Conservation (phyloP, 2,329 filamentous ascomycete genomes). For the Curvularia sp. region DNA sequence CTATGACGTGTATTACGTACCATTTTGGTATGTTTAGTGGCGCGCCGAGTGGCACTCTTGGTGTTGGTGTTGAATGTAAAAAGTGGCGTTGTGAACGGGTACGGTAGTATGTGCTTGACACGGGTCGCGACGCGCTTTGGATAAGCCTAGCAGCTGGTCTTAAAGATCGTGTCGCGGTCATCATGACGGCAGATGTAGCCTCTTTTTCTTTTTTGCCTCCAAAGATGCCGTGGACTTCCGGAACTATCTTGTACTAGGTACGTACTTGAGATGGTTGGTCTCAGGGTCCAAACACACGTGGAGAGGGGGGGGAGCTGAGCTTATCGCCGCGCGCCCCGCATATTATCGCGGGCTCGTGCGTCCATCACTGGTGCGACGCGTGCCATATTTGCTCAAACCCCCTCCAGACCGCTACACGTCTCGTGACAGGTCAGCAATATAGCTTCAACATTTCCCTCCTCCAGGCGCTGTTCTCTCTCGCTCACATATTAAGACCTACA, state of each 20-base stretch:
- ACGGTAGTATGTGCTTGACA: conserved; percentile 11
- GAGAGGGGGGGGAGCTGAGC: conserved; percentile 6
- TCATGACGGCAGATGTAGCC: background rate
- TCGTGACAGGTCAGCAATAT: conserved; percentile 12
- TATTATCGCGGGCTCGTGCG: conserved; percentile 26
- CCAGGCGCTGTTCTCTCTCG: background rate
- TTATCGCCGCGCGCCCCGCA: conserved; percentile 17
- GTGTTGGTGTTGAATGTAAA: conserved; percentile 34
- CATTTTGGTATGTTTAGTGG: conserved; percentile 54
- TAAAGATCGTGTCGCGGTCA: conserved; percentile 28
- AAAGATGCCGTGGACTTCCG: background rate
- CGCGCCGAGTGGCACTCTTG: conserved; percentile 33
- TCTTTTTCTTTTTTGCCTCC: background rate
- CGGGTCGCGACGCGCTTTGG: conserved; percentile 21
- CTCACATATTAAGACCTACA: too few species aligned
- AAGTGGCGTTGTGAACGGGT: conserved; percentile 33
- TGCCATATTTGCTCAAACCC: background rate
- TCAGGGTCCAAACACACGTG: background rate
- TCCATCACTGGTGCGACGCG: conserved; percentile 33
- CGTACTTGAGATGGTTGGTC: background rate
- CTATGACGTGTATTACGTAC: conserved; percentile 24
- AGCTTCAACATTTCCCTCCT: background rate
- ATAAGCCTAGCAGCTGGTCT: conserved; percentile 25
- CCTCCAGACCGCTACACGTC: background rate
- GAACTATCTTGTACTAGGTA: background rate